Evolutionary conservation across 75 land plant species (phyloP), one percentile per base, ranked within the genome.

Genomic region (Isoetes taiwanensis): DNA sequence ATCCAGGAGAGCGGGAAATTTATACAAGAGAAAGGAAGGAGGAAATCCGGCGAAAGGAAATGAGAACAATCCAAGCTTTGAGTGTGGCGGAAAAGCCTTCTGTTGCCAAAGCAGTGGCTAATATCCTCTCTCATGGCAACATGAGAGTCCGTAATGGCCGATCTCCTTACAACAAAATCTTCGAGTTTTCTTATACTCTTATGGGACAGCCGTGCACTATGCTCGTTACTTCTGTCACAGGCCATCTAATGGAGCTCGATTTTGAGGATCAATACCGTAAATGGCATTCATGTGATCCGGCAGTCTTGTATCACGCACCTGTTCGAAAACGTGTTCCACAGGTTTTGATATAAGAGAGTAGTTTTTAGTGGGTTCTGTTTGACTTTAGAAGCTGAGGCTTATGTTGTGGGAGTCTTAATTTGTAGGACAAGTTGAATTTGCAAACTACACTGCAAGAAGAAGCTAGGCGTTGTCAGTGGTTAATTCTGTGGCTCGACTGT

Each of bases 81-180:
- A 90, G 86, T 65, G 96, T 90, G 68, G 96, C 96, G 65, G 96
- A 90, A 80, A 90, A 90, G 82, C 96, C 96, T 17, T 85, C 93
- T 30, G 96, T 85, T 61, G 96, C 96, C 38, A 90, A 82, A 54
- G 52, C 91, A 29, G 90, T 90, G 58, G 69, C 96, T 2, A 65
- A 65, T 35, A 80, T 90, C 27, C 75, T 90, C 42, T 85, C 96
- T 5, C 43, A 68, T 32, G 72, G 68, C 57, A 46, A 67, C 25
- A 57, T 77, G 14, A 57, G 76, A 2, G 56, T 60, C 29, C 67
- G 86, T 10, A 69, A 76, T 0, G 96, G 96, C 0, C 62, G 87
- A 46, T 90, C 96, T 2, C 64, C 72, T 21, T 90, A 90, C 76
- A 90, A 90, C 80, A 77, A 67, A 65, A 69, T 90, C 1, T 90